Evolutionary conservation across 2,329 filamentous ascomycete species (phyloP), one percentile per base, ranked within the genome.

Genomic region (Pleomassaria siparia): DNA sequence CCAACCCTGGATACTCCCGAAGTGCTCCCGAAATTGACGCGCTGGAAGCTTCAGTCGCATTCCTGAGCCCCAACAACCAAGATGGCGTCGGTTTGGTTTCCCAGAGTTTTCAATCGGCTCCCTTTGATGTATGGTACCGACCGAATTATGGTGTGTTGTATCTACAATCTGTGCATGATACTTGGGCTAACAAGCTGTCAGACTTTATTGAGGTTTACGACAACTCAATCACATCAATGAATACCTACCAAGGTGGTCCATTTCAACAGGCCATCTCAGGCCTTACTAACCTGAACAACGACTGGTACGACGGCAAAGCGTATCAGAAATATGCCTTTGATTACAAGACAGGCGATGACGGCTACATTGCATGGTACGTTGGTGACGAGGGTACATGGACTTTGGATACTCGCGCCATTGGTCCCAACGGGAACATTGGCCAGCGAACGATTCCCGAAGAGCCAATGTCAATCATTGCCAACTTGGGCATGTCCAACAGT

Each of bases 21-120:
- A 82, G 81, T 48, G 82, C 84, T 1, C 86, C 86, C 0, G 86
- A 89, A 74, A 87, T 89, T 51, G 86, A 89, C 77, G 84, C 80
- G 11, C 73, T 89, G 33, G 86, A 89, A 75, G 86, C 82, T n/a
- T 85, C 80, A 56, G 81, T 83, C 12, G 72, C 69, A 5, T 73
- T 75, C 15, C 59, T 85, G 20, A 77, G 79, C 13, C 71, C 74
- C 30, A 72, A 74, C n/a, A 63, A 75, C 16, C 74, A 72, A 25
- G 75, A 74, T n/a, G 74, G 74, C 26, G 76, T 85, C 40, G 85
- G 85, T 37, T 73, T 76, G 16, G 85, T 82, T 2, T 87, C 85
- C 6, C 84, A 88, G 58, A 85, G 81, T 65, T 78, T 81, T 60
- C 84, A 88, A 59, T 76, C 83, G 48, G 86, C 85, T 1, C 86